These are phyloP conservation scores for Pezicula carpinea DNA, from an alignment of 2,329 filamentous ascomycete genomes.

Conservation along the genomic window DNA sequence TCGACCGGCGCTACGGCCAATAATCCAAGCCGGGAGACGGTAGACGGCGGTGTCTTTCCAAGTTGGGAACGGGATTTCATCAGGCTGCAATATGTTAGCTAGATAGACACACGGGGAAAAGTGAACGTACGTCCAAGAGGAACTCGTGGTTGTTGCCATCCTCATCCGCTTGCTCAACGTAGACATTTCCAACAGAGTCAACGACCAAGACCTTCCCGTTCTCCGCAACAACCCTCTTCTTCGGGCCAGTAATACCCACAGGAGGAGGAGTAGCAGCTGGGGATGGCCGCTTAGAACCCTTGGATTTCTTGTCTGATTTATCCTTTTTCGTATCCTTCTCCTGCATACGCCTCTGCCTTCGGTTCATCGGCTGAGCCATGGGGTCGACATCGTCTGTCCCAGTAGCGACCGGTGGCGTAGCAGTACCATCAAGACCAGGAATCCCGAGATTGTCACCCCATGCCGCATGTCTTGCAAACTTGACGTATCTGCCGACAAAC, in stretches of 20 bases:
- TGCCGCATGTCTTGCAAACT: slow-evolving; percentile 78
- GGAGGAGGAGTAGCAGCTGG: slow-evolving; percentile 30
- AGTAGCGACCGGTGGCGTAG: slow-evolving; percentile 39
- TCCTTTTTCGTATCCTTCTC: slow-evolving; percentile 77
- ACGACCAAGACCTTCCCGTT: slow-evolving; percentile 95
- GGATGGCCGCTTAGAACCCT: slow-evolving; percentile 43
- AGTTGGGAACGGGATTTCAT: slow-evolving; percentile 74
- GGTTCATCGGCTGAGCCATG: slow-evolving; percentile 60
- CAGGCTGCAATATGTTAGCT: slow-evolving; percentile 47
- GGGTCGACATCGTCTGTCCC: slow-evolving; percentile 42
- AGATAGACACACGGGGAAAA: not conserved
- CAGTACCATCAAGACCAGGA: slow-evolving; percentile 55
- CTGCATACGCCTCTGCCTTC: slow-evolving; percentile 82
- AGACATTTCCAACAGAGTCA: slow-evolving; percentile 87
- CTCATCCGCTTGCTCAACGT: slow-evolving; percentile 85
- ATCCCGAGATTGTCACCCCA: slow-evolving; percentile 82
- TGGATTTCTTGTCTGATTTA: slow-evolving; percentile 52
- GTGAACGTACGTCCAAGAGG: slow-evolving; percentile 72
- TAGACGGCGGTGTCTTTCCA: slow-evolving; percentile 79
- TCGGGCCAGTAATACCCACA: slow-evolving; percentile 65
- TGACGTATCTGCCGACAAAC: slow-evolving; percentile 88
- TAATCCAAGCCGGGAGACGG: slow-evolving; percentile 72
- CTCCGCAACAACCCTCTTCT: slow-evolving; percentile 85
- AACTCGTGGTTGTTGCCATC: slow-evolving; percentile 81
- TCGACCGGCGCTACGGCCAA: slow-evolving; percentile 50